Evolutionary conservation across 2,329 filamentous ascomycete genomes (phyloP), one percentile per base, ranked within the genome.

Genomic region (Phoma sp.): DNA sequence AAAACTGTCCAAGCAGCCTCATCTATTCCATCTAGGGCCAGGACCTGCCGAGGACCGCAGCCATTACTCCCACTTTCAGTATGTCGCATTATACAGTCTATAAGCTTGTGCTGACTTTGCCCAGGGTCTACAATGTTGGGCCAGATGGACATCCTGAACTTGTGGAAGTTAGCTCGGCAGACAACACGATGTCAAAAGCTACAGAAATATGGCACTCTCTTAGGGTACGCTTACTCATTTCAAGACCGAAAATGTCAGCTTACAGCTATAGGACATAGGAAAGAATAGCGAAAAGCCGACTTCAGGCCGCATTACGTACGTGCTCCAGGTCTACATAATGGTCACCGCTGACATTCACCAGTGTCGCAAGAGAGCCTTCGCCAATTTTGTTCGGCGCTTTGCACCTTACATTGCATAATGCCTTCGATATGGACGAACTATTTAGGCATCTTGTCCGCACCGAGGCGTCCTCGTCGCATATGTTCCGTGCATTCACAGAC

Each of bases 371-470:
- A 58, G 85, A 88, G 59, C 85, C 84, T 1, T 82, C 83, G 2
- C 83, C 85, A 0, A 78, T 87, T 6, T 78, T 85, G 29, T 83
- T 87, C 45, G 84, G 81, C 2, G 83, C 83, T 0, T 74, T 86
- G 2, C 85, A 87, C 64, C 72, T 85, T 49, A 84, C 84, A 2
- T 81, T 87, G 76, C 76, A 80, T 23, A 66, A 79, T 11, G 74
- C 82, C 52, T 87, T 87, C 59, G 84, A 88, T 63, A 84, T 87
- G 82, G 80, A 86, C 40, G 84, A 87, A 56, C 74, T 88, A 1
- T 83, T 84, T 52, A 69, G 73, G 14, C 78, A 84, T 56, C 75
- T 88, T 14, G 78, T 86, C 5, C 77, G 81, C 11, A 80, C 81
- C 1, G 72, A 73, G 20, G 64, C 68, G 9, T 74, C 74, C 1